Conservation (phyloP, 2,329 filamentous ascomycete genomes). For the Cercospora beticola region DNA sequence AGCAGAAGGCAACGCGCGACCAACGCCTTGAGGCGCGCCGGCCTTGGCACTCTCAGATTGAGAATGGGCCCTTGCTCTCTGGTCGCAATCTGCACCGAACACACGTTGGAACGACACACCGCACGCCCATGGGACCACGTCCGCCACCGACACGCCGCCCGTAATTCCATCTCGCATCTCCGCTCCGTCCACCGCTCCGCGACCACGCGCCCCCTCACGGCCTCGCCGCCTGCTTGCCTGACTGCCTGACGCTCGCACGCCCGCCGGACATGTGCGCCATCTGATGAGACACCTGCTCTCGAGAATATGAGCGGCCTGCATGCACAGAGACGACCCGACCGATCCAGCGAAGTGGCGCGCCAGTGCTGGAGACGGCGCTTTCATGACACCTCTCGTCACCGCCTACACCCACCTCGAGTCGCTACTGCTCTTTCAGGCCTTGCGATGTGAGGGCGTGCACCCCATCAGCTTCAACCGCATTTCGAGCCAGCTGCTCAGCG, state of each 20-base stretch:
- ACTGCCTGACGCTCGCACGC: neutral
- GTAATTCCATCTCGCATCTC: neutral
- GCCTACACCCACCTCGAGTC: conserved; percentile 83
- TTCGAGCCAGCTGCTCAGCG: conserved; percentile 71
- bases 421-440: conserved; percentile 78
- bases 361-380: conserved; percentile 14
- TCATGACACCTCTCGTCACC: conserved; percentile 55
- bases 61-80: neutral
- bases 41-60: neutral
- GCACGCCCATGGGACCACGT: neutral
- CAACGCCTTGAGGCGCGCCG: neutral
- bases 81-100: conserved; percentile 2
- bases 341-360: conserved; percentile 8
- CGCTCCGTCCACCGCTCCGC: neutral
- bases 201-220: neutral
- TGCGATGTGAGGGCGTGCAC: conserved; percentile 66
- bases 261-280: neutral
- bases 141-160: neutral
- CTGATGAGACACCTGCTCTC: neutral
- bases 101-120: neutral
- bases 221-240: neutral
- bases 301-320: conserved; percentile 4
- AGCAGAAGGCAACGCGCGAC: neutral
- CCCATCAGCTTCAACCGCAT: conserved; percentile 66
- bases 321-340: conserved; percentile 7